Evolutionary conservation across 2,329 filamentous ascomycete species (phyloP).

Genomic region (Colletotrichum nymphaeae): DNA sequence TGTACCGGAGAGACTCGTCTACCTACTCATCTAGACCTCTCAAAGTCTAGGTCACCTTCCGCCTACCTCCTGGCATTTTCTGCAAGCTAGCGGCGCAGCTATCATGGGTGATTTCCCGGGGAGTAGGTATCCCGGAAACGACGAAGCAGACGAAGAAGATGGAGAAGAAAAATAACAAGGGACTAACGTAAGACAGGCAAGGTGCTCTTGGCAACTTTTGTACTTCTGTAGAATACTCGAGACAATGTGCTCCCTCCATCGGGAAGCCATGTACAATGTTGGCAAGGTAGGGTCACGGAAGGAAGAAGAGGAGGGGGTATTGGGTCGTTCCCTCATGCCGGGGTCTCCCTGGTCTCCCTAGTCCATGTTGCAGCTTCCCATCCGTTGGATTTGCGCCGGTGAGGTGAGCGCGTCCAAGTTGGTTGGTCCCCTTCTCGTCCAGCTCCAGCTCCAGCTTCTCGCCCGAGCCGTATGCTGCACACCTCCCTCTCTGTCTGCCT

Average conservation of each 20-base stretch:
- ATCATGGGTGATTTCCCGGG: constrained; percentile 21
- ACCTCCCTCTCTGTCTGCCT: not conserved
- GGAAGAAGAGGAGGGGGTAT: constrained; percentile 6
- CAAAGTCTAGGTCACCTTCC: not conserved
- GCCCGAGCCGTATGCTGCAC: not conserved
- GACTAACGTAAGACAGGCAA: constrained; percentile 2
- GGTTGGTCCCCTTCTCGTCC: constrained; percentile 16
- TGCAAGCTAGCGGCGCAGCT: constrained; percentile 22
- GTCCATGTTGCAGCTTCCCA: constrained; percentile 21
- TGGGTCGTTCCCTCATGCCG: not conserved
- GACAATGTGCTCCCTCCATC: not conserved
- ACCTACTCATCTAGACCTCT: not conserved
- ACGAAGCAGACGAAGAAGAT: not conserved
- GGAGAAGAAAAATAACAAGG: not conserved
- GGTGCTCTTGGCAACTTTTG: not conserved
- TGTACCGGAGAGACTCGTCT: not conserved
- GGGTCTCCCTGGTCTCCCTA: not conserved
- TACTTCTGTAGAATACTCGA: not conserved
- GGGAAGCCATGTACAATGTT: not conserved
- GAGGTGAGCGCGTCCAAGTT: constrained; percentile 11
- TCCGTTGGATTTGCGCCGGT: constrained; percentile 26
- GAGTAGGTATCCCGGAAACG: constrained; percentile 6
- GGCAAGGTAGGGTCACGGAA: constrained; percentile 16
- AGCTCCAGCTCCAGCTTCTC: not conserved
- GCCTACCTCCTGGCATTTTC: not conserved